Base-by-base conservation (phyloP, 192 early-diverging fungal genomes). In the Paraglomus occultum region DNA sequence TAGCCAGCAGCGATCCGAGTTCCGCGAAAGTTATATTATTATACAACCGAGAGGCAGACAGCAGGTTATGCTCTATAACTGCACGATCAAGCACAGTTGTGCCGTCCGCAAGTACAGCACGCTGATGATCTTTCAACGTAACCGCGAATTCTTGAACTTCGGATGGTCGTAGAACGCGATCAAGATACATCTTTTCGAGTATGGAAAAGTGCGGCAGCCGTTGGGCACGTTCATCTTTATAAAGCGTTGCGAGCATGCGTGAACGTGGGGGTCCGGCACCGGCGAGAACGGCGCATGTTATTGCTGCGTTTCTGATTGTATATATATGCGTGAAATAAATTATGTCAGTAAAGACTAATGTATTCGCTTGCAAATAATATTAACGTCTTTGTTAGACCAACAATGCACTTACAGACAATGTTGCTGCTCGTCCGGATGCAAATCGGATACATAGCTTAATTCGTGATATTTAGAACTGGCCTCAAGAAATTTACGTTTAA, bases 111-210 rank as follows among this genome's bases (percentile, higher is more conserved):
- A 96, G 74, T 51, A 77, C 65, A 8, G 94, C 93, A 12, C 87
- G 70, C 67, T 95, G 94, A 76, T 95, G 94, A 45, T 82, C 78
- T 64, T 87, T 87, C 15, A 97, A 81, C 5, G 85, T 85, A 60
- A 72, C 70, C 10, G 84, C 80, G 71, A 96, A 96, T 58, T 90
- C 88, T 31, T 85, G 88, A 11, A 96, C 90, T 76, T 97, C 93
- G 8, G 80, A 73, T 10, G 80, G 81, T 43, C 87, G 84, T 57
- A 96, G 85, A 11, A 96, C 87, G 4, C 94, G 89, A 76, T 92
- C 94, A 48, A 96, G 77, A 63, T 95, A 94, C 90, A 97, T 97
- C 79, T 95, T 97, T 72, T 95, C 92, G 50, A 99, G 72, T n/a
- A 99, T 86, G 14, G 85, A 76, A 53, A 86, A 91, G 44, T 82